These are phyloP conservation scores for Closterium sp. DNA, from an alignment of 139 green algal genomes.

Conservation along the genomic window DNA sequence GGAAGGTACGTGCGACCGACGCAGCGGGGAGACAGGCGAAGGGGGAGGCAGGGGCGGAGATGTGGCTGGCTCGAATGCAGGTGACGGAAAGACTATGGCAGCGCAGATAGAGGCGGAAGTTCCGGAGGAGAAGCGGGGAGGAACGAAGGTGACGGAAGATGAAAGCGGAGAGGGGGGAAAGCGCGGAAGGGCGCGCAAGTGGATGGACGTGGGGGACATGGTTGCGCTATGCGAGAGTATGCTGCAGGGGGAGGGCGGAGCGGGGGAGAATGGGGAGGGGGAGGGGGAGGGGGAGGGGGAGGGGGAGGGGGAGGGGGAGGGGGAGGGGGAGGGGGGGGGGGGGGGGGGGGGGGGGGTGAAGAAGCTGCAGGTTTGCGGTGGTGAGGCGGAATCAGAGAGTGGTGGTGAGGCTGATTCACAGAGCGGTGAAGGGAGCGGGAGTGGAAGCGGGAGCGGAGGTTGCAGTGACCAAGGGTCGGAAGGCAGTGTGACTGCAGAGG, in stretches of 20 bases:
- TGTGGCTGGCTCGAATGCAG: too few relatives aligned
- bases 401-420: too few relatives aligned
- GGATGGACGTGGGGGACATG: not conserved
- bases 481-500: not conserved
- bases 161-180: not conserved
- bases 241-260: not conserved
- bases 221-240: not conserved
- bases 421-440: not conserved
- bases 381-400: too few relatives aligned
- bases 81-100: too few relatives aligned
- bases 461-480: not conserved
- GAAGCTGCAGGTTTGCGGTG: not conserved
- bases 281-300: too few relatives aligned
- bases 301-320: too few relatives aligned
- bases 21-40: not conserved
- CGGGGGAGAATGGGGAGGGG: not conserved
- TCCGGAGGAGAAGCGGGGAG: too few relatives aligned
- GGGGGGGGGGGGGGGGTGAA: too few relatives aligned
- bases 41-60: not conserved
- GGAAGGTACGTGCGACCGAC: slow-evolving; percentile 8
- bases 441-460: not conserved
- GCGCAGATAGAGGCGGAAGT: too few relatives aligned
- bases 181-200: not conserved
- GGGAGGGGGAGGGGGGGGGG: too few relatives aligned
- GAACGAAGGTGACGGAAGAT: not conserved